Base-by-base conservation (phyloP, 345 rosid genomes). In the Jatropha curcas region DNA sequence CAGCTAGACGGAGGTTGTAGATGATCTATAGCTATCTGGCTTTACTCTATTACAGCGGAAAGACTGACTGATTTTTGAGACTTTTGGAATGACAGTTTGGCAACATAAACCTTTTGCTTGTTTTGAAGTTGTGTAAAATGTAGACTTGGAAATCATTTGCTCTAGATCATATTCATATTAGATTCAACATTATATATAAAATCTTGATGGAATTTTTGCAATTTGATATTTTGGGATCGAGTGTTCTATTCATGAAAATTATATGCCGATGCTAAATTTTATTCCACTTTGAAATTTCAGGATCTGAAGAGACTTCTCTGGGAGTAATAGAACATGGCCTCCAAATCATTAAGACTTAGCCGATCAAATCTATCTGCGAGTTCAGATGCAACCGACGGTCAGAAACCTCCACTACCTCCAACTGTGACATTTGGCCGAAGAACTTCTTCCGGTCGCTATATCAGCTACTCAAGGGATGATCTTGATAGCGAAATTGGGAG, bases 391-490 rank as follows among this genome's bases (percentile, higher is more conserved):
- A 59, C 76, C 7, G 97, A 94, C 17, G 75, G 82, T 19, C 81
- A 78, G 62, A 88, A 86, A 76, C 90, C 95, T 73, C 89, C 89
- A 2, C 65, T 83, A 71, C 90, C 91, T 74, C 82, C 87, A 45
- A 71, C 87, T 0, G 95, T 92, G 73, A 87, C 85, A 46, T 94
- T 90, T 77, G 97, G 81, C 65, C 72, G 97, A 45, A 86, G 97
- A 76, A 94, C 98, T 41, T 80, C 92, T 22, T 94, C 98, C 0
- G 98, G 98, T 33, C 91, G 97, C 71, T 94, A 94, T 63, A 80
- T 92, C 67, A 94, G 84, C 83, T 94, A 89, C 83, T 94, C 98
- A 0, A 89, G 98, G 67, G 98, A 94, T 71, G 97, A 94, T 82
- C 95, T 92, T 10, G 97, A 94, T 31, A 94, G 98, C 72, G 98